A percentile compares a stretch with the other conserved stretches of the same genome.
These are phyloP conservation scores for Colletotrichum acutatum DNA, from an alignment of 2,329 filamentous ascomycete genomes.

Conservation along the genomic window DNA sequence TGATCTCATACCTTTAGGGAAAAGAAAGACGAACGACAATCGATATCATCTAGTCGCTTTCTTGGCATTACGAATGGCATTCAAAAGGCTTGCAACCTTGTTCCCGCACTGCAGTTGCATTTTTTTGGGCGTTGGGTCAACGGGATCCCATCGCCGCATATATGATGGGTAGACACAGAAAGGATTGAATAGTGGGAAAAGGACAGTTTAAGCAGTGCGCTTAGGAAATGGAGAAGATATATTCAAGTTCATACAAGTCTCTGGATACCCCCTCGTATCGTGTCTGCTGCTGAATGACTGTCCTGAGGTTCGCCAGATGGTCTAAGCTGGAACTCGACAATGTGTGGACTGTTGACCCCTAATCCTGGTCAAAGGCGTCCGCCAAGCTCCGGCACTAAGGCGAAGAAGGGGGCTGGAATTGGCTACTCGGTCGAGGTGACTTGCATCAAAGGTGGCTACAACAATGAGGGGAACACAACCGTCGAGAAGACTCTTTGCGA, in stretches of 20 bases:
- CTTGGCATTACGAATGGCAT: constrained; percentile 35
- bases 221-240: constrained; percentile 30
- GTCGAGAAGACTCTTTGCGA: neutral
- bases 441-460: constrained; percentile 10
- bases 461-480: neutral
- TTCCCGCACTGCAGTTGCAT: constrained; percentile 42
- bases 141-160: constrained; percentile 41
- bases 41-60: constrained; percentile 13
- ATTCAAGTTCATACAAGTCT: constrained; percentile 24
- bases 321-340: neutral
- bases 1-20: neutral
- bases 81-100: constrained; percentile 29
- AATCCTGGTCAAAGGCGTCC: neutral
- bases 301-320: too few relatives aligned
- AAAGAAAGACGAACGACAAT: constrained; percentile 1
- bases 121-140: constrained; percentile 41
- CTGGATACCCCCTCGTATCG: neutral
- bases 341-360: neutral
- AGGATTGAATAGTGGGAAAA: constrained; percentile 26
- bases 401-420: neutral
- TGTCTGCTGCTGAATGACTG: neutral
- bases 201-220: constrained; percentile 21
- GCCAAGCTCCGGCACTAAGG: constrained; percentile 17
- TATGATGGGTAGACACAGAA: constrained; percentile 34
- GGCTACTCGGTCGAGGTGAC: constrained; percentile 2